Evolutionary conservation across 352 stramenopile genomes (phyloP).

Genomic region (Pythium phragmitis): DNA sequence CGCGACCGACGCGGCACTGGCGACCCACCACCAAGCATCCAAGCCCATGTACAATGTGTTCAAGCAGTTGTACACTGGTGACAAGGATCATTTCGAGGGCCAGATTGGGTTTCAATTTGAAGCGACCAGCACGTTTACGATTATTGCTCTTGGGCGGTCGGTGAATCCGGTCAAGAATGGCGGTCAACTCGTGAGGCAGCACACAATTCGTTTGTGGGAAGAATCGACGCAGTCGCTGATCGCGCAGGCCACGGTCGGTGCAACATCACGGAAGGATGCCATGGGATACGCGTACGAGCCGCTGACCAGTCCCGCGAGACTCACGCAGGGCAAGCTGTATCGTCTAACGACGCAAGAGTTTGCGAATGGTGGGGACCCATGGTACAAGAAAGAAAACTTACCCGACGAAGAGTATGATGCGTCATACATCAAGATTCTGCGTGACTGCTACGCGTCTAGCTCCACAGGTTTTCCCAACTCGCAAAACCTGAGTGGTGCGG

Average conservation of each 20-base stretch:
- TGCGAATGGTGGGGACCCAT: slow-evolving; percentile 83
- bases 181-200: slow-evolving; percentile 62
- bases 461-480: slow-evolving; percentile 83
- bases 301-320: slow-evolving; percentile 45
- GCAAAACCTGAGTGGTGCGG: slow-evolving; percentile 81
- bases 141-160: slow-evolving; percentile 78
- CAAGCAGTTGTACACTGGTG: slow-evolving; percentile 83
- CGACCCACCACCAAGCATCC: slow-evolving; percentile 44
- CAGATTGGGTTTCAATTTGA: slow-evolving; percentile 91
- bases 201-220: slow-evolving; percentile 83
- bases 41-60: slow-evolving; percentile 88
- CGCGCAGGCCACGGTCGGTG: slow-evolving; percentile 59
- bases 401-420: slow-evolving; percentile 85
- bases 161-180: slow-evolving; percentile 69
- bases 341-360: slow-evolving; percentile 86
- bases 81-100: slow-evolving; percentile 89
- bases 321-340: slow-evolving; percentile 86
- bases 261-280: slow-evolving; percentile 61
- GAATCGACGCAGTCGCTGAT: slow-evolving; percentile 72
- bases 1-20: slow-evolving; percentile 45
- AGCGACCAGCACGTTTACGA: slow-evolving; percentile 73
- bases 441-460: slow-evolving; percentile 83
- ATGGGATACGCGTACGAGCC: slow-evolving; percentile 78
- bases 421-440: slow-evolving; percentile 85
- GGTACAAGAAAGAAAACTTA: slow-evolving; percentile 90